Conservation (phyloP, 176 grass and related monocot species). For the Cenchrus purpureus region DNA sequence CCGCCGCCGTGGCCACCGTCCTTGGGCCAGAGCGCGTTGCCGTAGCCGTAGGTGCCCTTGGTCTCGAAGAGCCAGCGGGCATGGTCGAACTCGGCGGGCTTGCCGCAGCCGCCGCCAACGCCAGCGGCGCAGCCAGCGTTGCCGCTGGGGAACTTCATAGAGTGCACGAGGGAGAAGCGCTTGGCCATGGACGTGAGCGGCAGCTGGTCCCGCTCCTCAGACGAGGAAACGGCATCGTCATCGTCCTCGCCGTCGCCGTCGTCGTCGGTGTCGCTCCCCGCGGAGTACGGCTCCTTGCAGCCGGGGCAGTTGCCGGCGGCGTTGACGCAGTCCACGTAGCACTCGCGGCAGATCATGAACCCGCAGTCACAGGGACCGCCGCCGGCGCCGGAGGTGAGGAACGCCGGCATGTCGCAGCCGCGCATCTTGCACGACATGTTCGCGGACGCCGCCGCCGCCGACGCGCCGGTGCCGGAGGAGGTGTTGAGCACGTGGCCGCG, state of each 20-base stretch:
- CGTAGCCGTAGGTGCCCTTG: constrained; percentile 95
- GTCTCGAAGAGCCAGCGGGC: constrained; percentile 95
- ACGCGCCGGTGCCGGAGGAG: not conserved
- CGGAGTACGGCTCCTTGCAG: constrained; percentile 75
- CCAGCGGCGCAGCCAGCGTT: not conserved
- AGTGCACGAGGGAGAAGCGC: constrained; percentile 72
- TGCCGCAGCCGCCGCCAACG: constrained; percentile 19
- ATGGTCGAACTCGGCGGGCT: constrained; percentile 86
- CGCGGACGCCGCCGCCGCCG: constrained; percentile 40
- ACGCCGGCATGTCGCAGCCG: constrained; percentile 78
- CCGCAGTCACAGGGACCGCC: constrained; percentile 77
- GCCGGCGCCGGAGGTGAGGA: constrained; percentile 38
- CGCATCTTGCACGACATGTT: constrained; percentile 76
- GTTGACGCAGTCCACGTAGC: constrained; percentile 68
- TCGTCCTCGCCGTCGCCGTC: constrained; percentile 40
- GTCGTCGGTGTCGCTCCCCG: constrained; percentile 41
- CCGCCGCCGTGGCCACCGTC: constrained; percentile 30
- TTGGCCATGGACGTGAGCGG: constrained; percentile 75
- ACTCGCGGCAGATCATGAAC: constrained; percentile 89
- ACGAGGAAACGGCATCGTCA: constrained; percentile 54
- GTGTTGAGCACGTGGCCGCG: constrained; percentile 68
- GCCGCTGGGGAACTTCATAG: constrained; percentile 60
- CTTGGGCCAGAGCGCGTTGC: constrained; percentile 94
- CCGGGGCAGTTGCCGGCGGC: constrained; percentile 67
- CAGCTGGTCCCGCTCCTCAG: constrained; percentile 56